Percentiles rank a stretch among this genome's conserved stretches.
These are phyloP conservation scores for Aspergillus hiratsukae DNA, from an alignment of 2,329 filamentous ascomycete species.

Conservation along the genomic window DNA sequence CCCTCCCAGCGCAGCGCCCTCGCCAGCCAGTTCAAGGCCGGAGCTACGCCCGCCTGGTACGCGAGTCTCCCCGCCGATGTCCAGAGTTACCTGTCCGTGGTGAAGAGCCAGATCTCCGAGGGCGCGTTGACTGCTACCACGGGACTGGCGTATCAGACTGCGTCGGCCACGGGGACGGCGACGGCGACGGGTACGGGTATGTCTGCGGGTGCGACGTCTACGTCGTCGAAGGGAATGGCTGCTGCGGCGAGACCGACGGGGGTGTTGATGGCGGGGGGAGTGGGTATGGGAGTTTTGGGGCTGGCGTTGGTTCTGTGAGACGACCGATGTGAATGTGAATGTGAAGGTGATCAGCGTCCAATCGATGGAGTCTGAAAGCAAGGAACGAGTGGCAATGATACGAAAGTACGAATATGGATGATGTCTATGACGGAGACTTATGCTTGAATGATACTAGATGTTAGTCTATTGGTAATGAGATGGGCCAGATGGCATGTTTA, in stretches of 20 bases:
- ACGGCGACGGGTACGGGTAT: slow-evolving; percentile 7
- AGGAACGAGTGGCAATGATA: neutral
- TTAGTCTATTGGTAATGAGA: neutral
- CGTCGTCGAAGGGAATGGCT: slow-evolving; percentile 13
- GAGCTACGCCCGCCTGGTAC: slow-evolving; percentile 31
- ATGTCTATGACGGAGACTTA: neutral
- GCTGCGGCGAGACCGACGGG: slow-evolving; percentile 15
- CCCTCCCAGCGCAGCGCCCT: slow-evolving; percentile 26
- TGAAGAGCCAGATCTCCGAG: slow-evolving; percentile 24
- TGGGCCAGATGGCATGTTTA: too few relatives aligned
- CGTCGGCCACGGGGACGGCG: slow-evolving; percentile 5
- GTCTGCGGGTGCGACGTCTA: slow-evolving; percentile 11
- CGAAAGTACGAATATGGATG: neutral
- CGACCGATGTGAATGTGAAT: neutral
- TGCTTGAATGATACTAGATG: neutral
- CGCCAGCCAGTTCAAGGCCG: slow-evolving; percentile 28
- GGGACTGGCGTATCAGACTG: slow-evolving; percentile 13
- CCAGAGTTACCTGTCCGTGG: slow-evolving; percentile 29
- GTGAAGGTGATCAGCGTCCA: neutral
- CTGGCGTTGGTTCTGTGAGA: slow-evolving; percentile 19
- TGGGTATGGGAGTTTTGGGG: slow-evolving; percentile 21
- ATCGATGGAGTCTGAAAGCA: neutral
- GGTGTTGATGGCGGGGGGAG: slow-evolving; percentile 15
- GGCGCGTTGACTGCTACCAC: slow-evolving; percentile 26
- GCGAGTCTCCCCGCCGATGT: slow-evolving; percentile 24